Percentiles rank a stretch among this genome's conserved stretches.
phyloP scores from a whole-genome alignment of 169 alveolate species.

The Cryptosporidium andersoni region DNA sequence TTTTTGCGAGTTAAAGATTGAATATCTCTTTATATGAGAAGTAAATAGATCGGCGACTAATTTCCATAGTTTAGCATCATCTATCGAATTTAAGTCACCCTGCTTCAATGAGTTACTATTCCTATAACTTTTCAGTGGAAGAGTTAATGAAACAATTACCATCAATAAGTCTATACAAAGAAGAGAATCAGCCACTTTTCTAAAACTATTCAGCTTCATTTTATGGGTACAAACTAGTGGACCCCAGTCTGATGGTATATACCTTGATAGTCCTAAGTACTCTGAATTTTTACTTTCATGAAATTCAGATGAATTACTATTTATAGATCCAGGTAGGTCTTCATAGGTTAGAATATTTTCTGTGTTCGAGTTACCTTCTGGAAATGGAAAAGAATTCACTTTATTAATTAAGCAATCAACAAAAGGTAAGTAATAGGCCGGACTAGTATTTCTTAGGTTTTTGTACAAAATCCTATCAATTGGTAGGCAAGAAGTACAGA shows the following conservation, averaged over 20 bases:
- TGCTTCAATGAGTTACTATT: neutral
- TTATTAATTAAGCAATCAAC: neutral
- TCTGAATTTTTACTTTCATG: conserved; percentile 13
- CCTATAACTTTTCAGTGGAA: neutral
- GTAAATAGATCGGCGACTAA: conserved; percentile 9
- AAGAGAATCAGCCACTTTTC: conserved; percentile 51
- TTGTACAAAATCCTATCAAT: conserved; percentile 1
- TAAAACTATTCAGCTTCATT: conserved; percentile 23
- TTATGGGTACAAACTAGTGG: conserved; percentile 34
- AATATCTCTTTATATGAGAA: conserved; percentile 43
- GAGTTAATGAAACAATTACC: conserved; percentile 6
- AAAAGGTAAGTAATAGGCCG: conserved; percentile 3
- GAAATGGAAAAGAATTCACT: conserved; percentile 16
- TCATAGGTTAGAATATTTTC: neutral
- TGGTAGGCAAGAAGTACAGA: neutral
- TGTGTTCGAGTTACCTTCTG: neutral
- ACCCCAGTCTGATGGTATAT: conserved; percentile 17
- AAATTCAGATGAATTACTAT: neutral
- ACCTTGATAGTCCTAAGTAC: no score
- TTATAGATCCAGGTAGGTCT: neutral
- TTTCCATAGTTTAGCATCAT: neutral
- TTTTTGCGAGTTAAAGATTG: conserved; percentile 29
- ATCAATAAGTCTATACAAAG: conserved; percentile 25
- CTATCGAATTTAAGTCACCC: neutral
- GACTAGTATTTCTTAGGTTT: neutral